These are phyloP conservation scores for Pichia eremophila DNA, from an alignment of 805 yeast species.

Conservation along the genomic window DNA sequence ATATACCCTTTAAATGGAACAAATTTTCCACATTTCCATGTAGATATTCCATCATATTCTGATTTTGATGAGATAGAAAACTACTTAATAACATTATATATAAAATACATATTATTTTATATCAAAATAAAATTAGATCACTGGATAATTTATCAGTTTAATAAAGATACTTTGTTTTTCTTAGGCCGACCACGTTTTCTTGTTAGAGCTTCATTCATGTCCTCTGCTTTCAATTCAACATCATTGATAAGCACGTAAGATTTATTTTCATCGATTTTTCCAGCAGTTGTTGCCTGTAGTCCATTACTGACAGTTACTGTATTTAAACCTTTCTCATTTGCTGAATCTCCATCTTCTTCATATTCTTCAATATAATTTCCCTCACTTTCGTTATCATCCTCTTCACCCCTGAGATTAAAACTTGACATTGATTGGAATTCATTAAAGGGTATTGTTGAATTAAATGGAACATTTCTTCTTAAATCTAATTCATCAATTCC, in stretches of 20 bases:
- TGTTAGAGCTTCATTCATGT: conserved; percentile 7
- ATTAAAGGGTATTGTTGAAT: neutral
- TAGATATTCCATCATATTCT: conserved; percentile 54
- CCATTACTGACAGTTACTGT: neutral
- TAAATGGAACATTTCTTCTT: neutral
- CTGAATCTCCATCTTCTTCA: neutral
- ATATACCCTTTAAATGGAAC: conserved; percentile 50
- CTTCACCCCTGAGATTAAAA: neutral
- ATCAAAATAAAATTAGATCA: too few relatives aligned
- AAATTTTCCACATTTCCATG: conserved; percentile 65
- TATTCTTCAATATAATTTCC: neutral
- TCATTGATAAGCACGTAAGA: conserved; percentile 2
- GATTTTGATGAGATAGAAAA: neutral
- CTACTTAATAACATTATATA: too few relatives aligned
- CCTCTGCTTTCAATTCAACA: conserved; percentile 4
- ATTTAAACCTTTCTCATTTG: neutral
- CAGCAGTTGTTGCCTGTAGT: neutral
- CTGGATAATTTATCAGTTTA: too few relatives aligned
- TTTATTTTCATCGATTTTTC: neutral
- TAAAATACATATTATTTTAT: too few relatives aligned
- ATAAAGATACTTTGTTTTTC: neutral
- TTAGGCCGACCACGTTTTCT: conserved; percentile 13
- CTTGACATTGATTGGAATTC: neutral
- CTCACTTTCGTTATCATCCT: neutral
- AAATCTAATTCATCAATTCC: conserved; percentile 1